phyloP scores from a whole-genome alignment of 306 rosid species.

The Heteromeles arbutifolia region DNA sequence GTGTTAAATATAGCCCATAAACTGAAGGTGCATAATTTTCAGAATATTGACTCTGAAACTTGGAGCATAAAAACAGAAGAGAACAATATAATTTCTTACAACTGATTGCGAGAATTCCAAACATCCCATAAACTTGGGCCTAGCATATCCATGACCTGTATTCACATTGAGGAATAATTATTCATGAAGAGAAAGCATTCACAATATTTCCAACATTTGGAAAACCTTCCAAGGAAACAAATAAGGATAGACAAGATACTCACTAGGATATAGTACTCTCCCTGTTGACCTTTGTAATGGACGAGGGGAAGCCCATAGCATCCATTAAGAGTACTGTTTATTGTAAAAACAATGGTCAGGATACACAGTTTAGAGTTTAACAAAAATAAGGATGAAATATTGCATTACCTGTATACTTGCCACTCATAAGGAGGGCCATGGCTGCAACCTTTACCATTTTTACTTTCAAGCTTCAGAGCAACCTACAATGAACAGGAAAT shows the following conservation, averaged over 20 bases:
- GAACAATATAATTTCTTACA: constrained; percentile 18
- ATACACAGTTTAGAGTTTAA: not conserved
- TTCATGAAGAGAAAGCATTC: not conserved
- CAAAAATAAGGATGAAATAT: not conserved
- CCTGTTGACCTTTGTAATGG: constrained; percentile 38
- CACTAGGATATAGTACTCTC: constrained; percentile 33
- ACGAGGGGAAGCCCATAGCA: constrained; percentile 34
- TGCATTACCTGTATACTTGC: constrained; percentile 36
- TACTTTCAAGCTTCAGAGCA: constrained; percentile 34
- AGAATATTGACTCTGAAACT: not conserved
- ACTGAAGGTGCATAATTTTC: not conserved
- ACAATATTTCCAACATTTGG: not conserved
- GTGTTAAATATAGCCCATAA: not conserved
- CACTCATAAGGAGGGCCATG: constrained; percentile 36
- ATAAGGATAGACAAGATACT: constrained; percentile 10
- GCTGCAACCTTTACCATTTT: constrained; percentile 32
- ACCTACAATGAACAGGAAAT: constrained; percentile 18
- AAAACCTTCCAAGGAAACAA: not conserved
- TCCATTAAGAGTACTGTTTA: constrained; percentile 28
- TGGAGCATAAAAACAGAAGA: not conserved
- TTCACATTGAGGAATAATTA: not conserved
- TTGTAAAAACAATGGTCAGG: constrained; percentile 14
- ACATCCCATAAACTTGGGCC: constrained; percentile 40
- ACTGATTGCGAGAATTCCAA: constrained; percentile 35
- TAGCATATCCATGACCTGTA: constrained; percentile 34